A percentile compares a stretch with the other conserved stretches of the same genome.
These are phyloP conservation scores for Gastrodia elata DNA, from an alignment of 106 monocot genomes.

Conservation along the genomic window DNA sequence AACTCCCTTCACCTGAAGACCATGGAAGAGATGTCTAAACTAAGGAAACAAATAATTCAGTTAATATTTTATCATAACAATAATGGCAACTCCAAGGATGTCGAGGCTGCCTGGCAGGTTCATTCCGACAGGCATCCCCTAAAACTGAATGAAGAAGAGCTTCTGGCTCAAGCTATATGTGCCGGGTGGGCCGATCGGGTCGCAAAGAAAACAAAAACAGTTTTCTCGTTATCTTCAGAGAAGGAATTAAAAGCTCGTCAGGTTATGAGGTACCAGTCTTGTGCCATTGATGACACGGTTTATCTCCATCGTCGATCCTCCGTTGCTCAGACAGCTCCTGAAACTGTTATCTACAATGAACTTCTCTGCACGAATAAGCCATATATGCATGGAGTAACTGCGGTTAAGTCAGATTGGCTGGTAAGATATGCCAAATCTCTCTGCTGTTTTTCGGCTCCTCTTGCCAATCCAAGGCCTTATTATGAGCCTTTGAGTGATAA, in stretches of 20 bases:
- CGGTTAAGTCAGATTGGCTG: slow-evolving; percentile 78
- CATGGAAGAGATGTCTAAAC: slow-evolving; percentile 96
- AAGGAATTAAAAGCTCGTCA: slow-evolving; percentile 37
- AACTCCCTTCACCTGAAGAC: slow-evolving; percentile 71
- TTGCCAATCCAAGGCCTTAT: slow-evolving; percentile 66
- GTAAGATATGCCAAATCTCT: slow-evolving; percentile 59
- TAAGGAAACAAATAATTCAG: slow-evolving; percentile 78
- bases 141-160: slow-evolving; percentile 63
- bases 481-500: slow-evolving; percentile 67
- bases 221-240: slow-evolving; percentile 27
- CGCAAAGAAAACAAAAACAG: slow-evolving; percentile 42
- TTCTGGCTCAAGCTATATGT: slow-evolving; percentile 77
- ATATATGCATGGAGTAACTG: slow-evolving; percentile 90
- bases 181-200: slow-evolving; percentile 95
- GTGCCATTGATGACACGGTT: slow-evolving; percentile 51
- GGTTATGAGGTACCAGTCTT: slow-evolving; percentile 56
- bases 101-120: slow-evolving; percentile 51
- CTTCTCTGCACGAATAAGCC: slow-evolving; percentile 57
- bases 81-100: slow-evolving; percentile 42
- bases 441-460: slow-evolving; percentile 74
- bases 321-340: slow-evolving; percentile 65
- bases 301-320: slow-evolving; percentile 75
- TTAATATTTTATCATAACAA: slow-evolving; percentile 63
- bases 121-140: slow-evolving; percentile 41
- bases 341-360: slow-evolving; percentile 75